These are phyloP conservation scores for Apophysomyces trapeziformis DNA, from an alignment of 371 early-diverging fungal species.

Conservation along the genomic window DNA sequence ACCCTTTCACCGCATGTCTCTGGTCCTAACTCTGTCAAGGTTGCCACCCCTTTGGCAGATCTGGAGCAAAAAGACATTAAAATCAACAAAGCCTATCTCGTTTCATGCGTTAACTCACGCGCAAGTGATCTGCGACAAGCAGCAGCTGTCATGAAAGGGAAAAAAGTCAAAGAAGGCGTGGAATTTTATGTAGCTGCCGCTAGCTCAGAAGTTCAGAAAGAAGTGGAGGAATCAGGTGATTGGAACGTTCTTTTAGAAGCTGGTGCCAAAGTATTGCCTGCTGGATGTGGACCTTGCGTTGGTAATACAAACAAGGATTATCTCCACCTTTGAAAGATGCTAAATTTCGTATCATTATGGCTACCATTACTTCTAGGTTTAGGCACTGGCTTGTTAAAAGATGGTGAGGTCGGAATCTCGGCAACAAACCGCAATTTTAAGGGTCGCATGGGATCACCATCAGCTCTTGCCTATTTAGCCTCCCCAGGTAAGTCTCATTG, in stretches of 20 bases:
- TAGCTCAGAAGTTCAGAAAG: conserved; percentile 86
- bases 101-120: conserved; percentile 94
- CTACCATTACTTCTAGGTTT: conserved; percentile 53
- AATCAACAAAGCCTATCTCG: conserved; percentile 95
- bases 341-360: not conserved
- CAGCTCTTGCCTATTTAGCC: conserved; percentile 88
- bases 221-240: conserved; percentile 82
- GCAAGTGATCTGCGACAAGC: conserved; percentile 86
- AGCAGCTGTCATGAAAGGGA: conserved; percentile 78
- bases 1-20: conserved; percentile 88
- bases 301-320: conserved; percentile 44
- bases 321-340: not conserved
- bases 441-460: conserved; percentile 96
- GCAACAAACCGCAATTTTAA: conserved; percentile 98
- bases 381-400: conserved; percentile 88
- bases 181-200: conserved; percentile 96
- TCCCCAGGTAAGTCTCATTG: conserved; percentile 62
- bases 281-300: conserved; percentile 97
- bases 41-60: conserved; percentile 77
- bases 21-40: conserved; percentile 95
- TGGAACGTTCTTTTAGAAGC: conserved; percentile 88
- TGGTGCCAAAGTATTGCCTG: conserved; percentile 88
- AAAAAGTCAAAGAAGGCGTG: conserved; percentile 83
- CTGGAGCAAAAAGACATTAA: conserved; percentile 71
- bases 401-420: conserved; percentile 94